These are phyloP conservation scores for Carpinus viminea DNA, from an alignment of 306 rosid species.

Conservation along the genomic window DNA sequence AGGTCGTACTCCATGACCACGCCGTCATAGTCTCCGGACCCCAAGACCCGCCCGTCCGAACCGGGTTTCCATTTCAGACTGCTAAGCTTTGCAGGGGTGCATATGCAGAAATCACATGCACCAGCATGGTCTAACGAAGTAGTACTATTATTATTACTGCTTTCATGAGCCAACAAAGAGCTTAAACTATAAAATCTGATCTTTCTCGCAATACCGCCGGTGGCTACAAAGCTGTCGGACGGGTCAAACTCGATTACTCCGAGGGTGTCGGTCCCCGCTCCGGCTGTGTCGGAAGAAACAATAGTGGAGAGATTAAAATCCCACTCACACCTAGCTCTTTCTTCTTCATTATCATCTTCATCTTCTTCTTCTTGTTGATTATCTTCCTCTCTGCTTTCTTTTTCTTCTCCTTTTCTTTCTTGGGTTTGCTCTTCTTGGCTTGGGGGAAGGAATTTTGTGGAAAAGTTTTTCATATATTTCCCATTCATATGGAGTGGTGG, in stretches of 20 bases:
- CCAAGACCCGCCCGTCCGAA: slow-evolving; percentile 37
- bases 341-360: background rate
- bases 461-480: slow-evolving; percentile 40
- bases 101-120: slow-evolving; percentile 46
- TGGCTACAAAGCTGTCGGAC: slow-evolving; percentile 45
- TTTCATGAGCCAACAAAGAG: slow-evolving; percentile 20
- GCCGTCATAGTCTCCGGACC: slow-evolving; percentile 68
- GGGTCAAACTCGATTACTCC: slow-evolving; percentile 58
- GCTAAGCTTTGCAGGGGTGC: slow-evolving; percentile 69
- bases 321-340: slow-evolving; percentile 38
- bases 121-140: slow-evolving; percentile 37
- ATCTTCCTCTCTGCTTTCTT: background rate
- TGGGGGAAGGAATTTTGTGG: slow-evolving; percentile 25
- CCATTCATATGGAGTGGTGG: slow-evolving; percentile 43
- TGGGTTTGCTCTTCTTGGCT: slow-evolving; percentile 1
- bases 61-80: slow-evolving; percentile 62
- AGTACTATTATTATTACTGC: background rate
- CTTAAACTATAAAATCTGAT: slow-evolving; percentile 39
- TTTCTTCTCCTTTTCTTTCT: slow-evolving; percentile 6
- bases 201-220: slow-evolving; percentile 59
- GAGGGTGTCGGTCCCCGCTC: slow-evolving; percentile 39
- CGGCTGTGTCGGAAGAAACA: slow-evolving; percentile 35
- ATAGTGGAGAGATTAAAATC: slow-evolving; percentile 41
- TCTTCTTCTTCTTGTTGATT: background rate
- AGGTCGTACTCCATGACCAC: slow-evolving; percentile 64